phyloP scores from a whole-genome alignment of 305 asterid genomes.

The Vinca major region DNA sequence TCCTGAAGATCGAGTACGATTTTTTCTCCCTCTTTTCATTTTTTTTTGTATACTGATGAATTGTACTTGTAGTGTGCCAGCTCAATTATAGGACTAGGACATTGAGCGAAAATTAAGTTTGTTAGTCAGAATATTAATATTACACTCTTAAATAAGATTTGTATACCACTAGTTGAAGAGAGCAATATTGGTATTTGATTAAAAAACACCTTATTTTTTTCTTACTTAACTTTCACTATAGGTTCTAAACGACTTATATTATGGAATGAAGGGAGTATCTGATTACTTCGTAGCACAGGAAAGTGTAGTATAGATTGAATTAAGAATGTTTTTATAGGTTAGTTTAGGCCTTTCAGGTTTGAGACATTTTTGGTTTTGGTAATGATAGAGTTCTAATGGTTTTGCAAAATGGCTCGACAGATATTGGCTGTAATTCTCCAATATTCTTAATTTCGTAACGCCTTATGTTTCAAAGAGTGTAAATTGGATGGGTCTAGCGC shows the following conservation, averaged over 20 bases:
- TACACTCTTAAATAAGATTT: no score
- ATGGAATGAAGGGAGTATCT: no score
- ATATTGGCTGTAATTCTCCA: not conserved
- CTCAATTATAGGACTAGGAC: not conserved
- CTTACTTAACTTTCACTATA: no score
- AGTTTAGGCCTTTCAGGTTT: not conserved
- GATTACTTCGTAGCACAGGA: not conserved
- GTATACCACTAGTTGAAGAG: no score
- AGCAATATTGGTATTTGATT: no score
- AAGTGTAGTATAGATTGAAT: not conserved
- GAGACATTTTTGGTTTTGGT: not conserved
- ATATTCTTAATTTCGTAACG: not conserved
- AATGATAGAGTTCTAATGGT: not conserved
- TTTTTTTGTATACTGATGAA: not conserved
- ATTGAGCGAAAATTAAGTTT: no score
- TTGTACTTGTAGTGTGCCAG: not conserved
- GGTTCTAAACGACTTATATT: no score
- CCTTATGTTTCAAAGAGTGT: not conserved
- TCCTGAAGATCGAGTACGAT: constrained; percentile 77
- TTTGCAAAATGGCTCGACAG: not conserved
- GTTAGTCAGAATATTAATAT: no score
- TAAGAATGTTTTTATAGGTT: not conserved
- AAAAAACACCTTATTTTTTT: no score
- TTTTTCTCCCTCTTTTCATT: not conserved
- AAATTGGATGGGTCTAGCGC: not conserved